phyloP scores from a whole-genome alignment of 148 eudicot genomes.

The Arbutus unedo region DNA sequence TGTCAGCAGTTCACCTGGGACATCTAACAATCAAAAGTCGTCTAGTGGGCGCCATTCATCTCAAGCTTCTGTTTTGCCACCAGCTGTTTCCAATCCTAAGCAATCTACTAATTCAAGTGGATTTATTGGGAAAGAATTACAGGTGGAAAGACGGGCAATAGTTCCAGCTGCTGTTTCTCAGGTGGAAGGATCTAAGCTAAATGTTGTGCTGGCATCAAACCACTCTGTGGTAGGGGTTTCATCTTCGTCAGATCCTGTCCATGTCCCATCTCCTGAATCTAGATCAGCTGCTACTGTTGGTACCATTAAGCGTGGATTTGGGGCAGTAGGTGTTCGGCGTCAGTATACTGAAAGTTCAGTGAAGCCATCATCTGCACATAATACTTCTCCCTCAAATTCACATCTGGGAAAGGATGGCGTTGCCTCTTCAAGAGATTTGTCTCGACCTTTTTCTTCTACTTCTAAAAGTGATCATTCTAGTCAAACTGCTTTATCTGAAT shows the following conservation, averaged over 20 bases:
- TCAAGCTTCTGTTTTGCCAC: conserved; percentile 29
- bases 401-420: conserved; percentile 35
- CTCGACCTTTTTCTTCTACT: conserved; percentile 28
- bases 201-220: conserved; percentile 41
- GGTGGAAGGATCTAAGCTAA: conserved; percentile 33
- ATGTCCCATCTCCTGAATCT: conserved; percentile 77
- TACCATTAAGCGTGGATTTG: conserved; percentile 79
- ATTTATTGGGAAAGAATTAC: conserved; percentile 28
- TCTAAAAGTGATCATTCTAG: conserved; percentile 40
- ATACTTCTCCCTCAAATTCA: conserved; percentile 36
- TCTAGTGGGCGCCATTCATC: conserved; percentile 27
- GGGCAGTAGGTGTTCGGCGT: conserved; percentile 81
- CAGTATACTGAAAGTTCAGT: conserved; percentile 49
- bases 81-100: conserved; percentile 37
- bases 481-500: conserved; percentile 43
- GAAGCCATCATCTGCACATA: conserved; percentile 45
- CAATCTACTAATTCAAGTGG: conserved; percentile 29
- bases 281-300: conserved; percentile 69
- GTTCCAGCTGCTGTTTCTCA: conserved; percentile 33
- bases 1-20: conserved; percentile 37
- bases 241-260: conserved; percentile 92
- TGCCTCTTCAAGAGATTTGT: conserved; percentile 40
- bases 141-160: conserved; percentile 32
- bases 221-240: conserved; percentile 71
- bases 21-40: conserved; percentile 42